Conservation (phyloP, 1,284 basidiomycete genomes). For the Exobasidium rhododendri region DNA sequence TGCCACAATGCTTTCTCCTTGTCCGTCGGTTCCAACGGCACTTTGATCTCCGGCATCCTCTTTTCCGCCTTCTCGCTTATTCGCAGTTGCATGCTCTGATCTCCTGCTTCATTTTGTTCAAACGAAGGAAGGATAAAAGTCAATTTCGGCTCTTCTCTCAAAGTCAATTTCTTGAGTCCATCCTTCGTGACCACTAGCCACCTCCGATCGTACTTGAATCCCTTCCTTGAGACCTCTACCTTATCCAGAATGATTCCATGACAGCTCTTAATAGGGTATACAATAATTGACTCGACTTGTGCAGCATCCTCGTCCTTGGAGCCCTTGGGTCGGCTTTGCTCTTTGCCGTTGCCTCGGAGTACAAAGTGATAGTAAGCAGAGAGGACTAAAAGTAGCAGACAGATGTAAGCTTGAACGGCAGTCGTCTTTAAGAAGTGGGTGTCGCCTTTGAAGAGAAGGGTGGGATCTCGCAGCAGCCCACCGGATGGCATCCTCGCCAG, state of each 20-base stretch:
- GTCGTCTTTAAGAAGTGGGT: background rate
- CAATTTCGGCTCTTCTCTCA: slow-evolving; percentile 33
- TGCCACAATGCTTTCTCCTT: slow-evolving; percentile 18
- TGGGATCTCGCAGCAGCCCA: slow-evolving; percentile 5
- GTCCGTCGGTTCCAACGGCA: slow-evolving; percentile 18
- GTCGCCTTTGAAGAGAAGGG: background rate
- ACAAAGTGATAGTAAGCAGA: slow-evolving; percentile 8
- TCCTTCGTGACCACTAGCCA: slow-evolving; percentile 33
- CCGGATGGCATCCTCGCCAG: slow-evolving; percentile 6
- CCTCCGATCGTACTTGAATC: slow-evolving; percentile 36
- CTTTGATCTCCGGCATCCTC: slow-evolving; percentile 14
- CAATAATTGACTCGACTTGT: slow-evolving; percentile 25
- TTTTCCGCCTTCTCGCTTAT: slow-evolving; percentile 14
- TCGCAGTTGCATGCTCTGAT: slow-evolving; percentile 7
- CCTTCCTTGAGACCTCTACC: slow-evolving; percentile 23
- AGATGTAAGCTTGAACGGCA: background rate
- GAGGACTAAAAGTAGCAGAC: background rate
- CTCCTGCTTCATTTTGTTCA: slow-evolving; percentile 6
- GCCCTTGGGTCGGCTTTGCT: slow-evolving; percentile 11
- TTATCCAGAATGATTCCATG: slow-evolving; percentile 21
- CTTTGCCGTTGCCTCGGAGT: background rate
- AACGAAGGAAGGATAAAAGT: slow-evolving; percentile 28
- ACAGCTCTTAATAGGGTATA: slow-evolving; percentile 45
- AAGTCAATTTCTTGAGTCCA: slow-evolving; percentile 19
- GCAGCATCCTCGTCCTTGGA: slow-evolving; percentile 33